Evolutionary conservation across 116 monocot species (phyloP), one percentile per base, ranked within the genome.

Genomic region (Dioscorea cayenensis): DNA sequence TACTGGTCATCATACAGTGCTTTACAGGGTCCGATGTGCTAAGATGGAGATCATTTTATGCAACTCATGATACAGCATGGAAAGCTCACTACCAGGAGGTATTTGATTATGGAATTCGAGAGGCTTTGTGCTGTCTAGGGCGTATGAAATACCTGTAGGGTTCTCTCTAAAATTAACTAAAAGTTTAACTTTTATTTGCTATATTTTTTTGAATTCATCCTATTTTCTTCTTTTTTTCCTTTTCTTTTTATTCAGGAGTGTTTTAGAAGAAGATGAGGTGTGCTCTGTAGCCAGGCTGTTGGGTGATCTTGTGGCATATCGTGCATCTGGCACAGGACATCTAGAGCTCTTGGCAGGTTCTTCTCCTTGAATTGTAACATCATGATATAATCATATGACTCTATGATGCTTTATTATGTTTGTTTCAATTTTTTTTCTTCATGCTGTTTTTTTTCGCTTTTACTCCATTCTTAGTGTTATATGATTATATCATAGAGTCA

Each of bases 301-400:
- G 64, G 94, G 99, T 75, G 99, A 99, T 84, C 85, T 99, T 75
- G 86, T 99, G 60, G 99, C 99, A 71, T 99, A 99, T 82, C 88
- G 94, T 32, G 99, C 99, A 71, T 83, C 94, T 71, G 99, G 99
- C 59, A 99, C 99, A 12, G 99, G 99, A 51, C 99, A 99, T 89
- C 74, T 99, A 49, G 99, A 99, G 72, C 78, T 99, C n/a, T 79
- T 99, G 70, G 89, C 94, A 91, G 99, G 99, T 91, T 68, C 60
- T 48, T 66, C 64, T 20, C 21, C 22, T 70, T 55, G 55, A n/a
- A n/a, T 6, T 18, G 19, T 55, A n/a, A n/a, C 55, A 55, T 55
- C 0, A 55, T 55, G 1, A 12, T 43, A 43, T 43, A 43, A 43
- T 12, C 12, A 43, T 25, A 25, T 43, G 12, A 10, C 0, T 43